Evolutionary conservation across 2,329 filamentous ascomycete species (phyloP), one percentile per base, ranked within the genome.

Genomic region (Alternaria hordeiaustralica): DNA sequence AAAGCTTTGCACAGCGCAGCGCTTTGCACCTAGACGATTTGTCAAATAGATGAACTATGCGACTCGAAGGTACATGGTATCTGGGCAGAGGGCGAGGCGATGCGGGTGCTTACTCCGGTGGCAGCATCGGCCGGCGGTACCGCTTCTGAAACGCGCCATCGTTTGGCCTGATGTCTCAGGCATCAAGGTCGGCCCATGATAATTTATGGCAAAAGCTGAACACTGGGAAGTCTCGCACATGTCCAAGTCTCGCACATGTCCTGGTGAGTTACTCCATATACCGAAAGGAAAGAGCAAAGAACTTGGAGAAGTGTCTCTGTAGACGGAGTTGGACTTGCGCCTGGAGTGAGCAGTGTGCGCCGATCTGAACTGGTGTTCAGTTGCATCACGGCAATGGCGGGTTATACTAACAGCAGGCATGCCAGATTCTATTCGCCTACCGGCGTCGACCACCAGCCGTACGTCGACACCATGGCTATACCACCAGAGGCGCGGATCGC

Each of bases 91-190:
- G 30, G 5, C 13, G 21, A 33, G 5, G 30, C 36, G 25, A 36
- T 18, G 8, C 26, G 51, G 46, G 26, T 45, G 46, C 21, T 51
- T 41, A 44, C 46, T 41, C 50, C 20, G 21, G 49, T 18, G 36
- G 49, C 33, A 53, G 49, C 36, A 21, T 51, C 25, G 11, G 55
- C 23, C 28, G 47, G 6, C 49, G 10, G 55, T 33, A 21, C 46
- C 23, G 25, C 23, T 28, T 46, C 43, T 59, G 60, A 62, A 62
- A 62, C 60, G 13, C 49, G 45, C 60, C 55, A 4, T 33, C 43
- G 55, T 62, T 47, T 54, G 58, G 55, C 43, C 47, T 53, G 47
- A 30, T 44, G 46, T 47, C 43, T 62, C 43, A 59, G 60, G 55
- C 56, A 53, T 25, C 49, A 23, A 53, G 49, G 13, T 11, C 13